These are phyloP conservation scores for Saitozyma sp. DNA, from an alignment of 768 basidiomycete species.

Conservation along the genomic window DNA sequence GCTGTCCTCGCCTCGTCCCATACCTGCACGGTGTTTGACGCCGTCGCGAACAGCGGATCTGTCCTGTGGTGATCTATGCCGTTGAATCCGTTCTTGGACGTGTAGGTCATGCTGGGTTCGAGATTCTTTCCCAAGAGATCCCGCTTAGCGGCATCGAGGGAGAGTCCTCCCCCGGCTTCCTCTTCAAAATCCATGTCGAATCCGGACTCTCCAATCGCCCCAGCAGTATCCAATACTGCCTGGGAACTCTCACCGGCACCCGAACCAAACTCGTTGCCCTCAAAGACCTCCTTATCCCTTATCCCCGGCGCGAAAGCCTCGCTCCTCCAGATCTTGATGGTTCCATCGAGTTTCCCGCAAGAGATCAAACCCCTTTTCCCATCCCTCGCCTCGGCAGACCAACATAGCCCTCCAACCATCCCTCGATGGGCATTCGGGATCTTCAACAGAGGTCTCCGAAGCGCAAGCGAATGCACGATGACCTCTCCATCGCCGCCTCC, in stretches of 20 bases:
- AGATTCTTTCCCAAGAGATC: constrained; percentile 41
- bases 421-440: constrained; percentile 53
- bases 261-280: constrained; percentile 45
- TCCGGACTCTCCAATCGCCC: constrained; percentile 40
- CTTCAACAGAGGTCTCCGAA: constrained; percentile 50
- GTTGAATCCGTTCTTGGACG: constrained; percentile 87
- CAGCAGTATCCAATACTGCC: constrained; percentile 41
- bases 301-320: constrained; percentile 48
- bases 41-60: constrained; percentile 88
- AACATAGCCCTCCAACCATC: constrained; percentile 52
- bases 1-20: constrained; percentile 97
- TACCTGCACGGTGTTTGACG: constrained; percentile 87
- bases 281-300: constrained; percentile 43
- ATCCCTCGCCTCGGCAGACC: constrained; percentile 48
- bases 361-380: constrained; percentile 50
- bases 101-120: constrained; percentile 72
- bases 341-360: constrained; percentile 50
- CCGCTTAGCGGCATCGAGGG: constrained; percentile 38
- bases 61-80: constrained; percentile 91
- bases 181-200: constrained; percentile 39
- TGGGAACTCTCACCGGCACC: constrained; percentile 17
- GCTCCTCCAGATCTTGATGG: constrained; percentile 52
- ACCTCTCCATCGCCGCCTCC: constrained; percentile 96
- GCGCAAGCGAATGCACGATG: constrained; percentile 66
- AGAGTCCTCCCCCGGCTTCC: constrained; percentile 48